These are phyloP conservation scores for Colletotrichum gigasporum DNA, from an alignment of 2,329 filamentous ascomycete species.

Conservation along the genomic window DNA sequence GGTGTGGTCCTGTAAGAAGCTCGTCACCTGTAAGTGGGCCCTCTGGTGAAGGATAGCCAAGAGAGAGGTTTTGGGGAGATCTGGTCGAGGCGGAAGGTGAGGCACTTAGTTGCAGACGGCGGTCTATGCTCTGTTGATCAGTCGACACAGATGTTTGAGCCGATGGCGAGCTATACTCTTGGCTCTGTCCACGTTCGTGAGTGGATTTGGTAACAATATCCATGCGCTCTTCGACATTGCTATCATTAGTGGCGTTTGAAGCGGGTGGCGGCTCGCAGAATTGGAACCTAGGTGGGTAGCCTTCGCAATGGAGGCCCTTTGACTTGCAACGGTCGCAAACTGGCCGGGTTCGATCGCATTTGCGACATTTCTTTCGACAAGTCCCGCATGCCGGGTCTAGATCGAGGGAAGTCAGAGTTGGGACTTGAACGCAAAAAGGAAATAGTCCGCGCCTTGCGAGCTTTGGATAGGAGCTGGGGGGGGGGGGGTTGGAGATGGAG, in stretches of 20 bases:
- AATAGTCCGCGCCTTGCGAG: neutral
- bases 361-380: constrained; percentile 44
- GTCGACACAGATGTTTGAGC: neutral
- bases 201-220: neutral
- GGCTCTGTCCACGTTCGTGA: neutral
- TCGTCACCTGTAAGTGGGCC: neutral
- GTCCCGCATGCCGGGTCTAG: constrained; percentile 42
- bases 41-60: neutral
- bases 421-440: neutral
- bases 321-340: constrained; percentile 39
- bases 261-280: constrained; percentile 35
- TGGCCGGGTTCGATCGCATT: constrained; percentile 41
- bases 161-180: neutral
- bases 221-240: neutral
- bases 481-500: neutral
- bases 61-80: neutral
- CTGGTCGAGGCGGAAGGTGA: neutral
- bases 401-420: neutral
- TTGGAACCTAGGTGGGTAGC: constrained; percentile 41
- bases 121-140: neutral
- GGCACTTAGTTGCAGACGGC: neutral
- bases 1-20: neutral
- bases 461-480: neutral
- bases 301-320: constrained; percentile 42
- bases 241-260: constrained; percentile 25